Evolutionary conservation across 2,329 filamentous ascomycete genomes (phyloP), one percentile per base, ranked within the genome.

Genomic region (Aspergillus hiratsukae): DNA sequence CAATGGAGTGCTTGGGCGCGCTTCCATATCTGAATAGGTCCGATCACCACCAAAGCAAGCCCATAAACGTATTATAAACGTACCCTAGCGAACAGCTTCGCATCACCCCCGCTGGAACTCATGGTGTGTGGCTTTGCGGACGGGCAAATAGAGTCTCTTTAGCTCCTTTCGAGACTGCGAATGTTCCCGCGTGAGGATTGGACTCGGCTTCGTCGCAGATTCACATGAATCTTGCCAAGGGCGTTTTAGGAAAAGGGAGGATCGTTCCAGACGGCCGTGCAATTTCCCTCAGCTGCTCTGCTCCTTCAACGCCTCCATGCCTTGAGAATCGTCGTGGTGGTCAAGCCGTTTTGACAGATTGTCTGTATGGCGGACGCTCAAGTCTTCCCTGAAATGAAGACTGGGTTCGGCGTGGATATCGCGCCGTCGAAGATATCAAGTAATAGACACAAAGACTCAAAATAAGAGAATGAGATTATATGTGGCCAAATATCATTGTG

Each of bases 51-150:
- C 64, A 62, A 62, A 54, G 58, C 61, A 56, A 61, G 57, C 62
- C 61, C 58, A 59, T 60, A 58, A 58, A 86, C 86, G 69, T 87
- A 99, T 94, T 58, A 59, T 60, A 58, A 58, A 86, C 86, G 69
- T 87, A 99, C 94, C 81, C 94, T 87, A 76, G 94, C 93, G 81
- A 99, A 99, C 80, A 99, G 87, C 85, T 97, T 97, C 80, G 94
- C 96, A 86, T 97, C 94, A 78, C 94, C 91, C 79, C 90, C 90
- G 76, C 86, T 76, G 61, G 83, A 79, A 74, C 81, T 84, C 83
- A 87, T 87, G 65, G 65, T 78, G 70, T 62, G 45, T 48, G 45
- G 49, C 57, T 41, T 51, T 51, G 49, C 29, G 58, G 27, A 48
- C 48, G 29, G 37, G 48, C 29, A 43, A 51, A 51, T n/a, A 59